phyloP scores from a whole-genome alignment of 345 rosid species.

The Odontarrhena argentea region DNA sequence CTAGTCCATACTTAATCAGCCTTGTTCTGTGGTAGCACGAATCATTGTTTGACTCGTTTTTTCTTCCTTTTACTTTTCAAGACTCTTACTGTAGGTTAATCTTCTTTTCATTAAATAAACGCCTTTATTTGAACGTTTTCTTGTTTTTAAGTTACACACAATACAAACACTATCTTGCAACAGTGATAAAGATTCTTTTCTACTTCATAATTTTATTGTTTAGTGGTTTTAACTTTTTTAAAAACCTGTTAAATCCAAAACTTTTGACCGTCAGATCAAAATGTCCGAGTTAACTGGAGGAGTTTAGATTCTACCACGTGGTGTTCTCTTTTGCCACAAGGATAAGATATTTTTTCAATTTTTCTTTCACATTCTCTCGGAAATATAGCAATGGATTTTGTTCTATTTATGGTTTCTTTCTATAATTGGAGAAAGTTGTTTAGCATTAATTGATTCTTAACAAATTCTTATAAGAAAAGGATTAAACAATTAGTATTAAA shows the following conservation, averaged over 20 bases:
- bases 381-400: neutral
- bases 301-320: slow-evolving; percentile 23
- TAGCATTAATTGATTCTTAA: neutral
- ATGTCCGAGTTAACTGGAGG: neutral
- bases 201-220: neutral
- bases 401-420: neutral
- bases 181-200: neutral
- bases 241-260: neutral
- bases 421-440: slow-evolving; percentile 3
- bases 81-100: slow-evolving; percentile 2
- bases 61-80: slow-evolving; percentile 17
- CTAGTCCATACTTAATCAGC: too few species aligned
- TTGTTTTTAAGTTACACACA: neutral
- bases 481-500: neutral
- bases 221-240: neutral
- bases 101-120: neutral
- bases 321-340: neutral
- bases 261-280: slow-evolving; percentile 13
- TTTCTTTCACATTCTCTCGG: neutral
- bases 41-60: slow-evolving; percentile 27
- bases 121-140: slow-evolving; percentile 2
- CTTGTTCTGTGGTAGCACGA: neutral
- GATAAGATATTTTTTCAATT: neutral
- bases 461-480: neutral
- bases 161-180: neutral